Evolutionary conservation across 2,329 filamentous ascomycete species (phyloP), one percentile per base, ranked within the genome.

Genomic region (Furcasterigmium furcatum): DNA sequence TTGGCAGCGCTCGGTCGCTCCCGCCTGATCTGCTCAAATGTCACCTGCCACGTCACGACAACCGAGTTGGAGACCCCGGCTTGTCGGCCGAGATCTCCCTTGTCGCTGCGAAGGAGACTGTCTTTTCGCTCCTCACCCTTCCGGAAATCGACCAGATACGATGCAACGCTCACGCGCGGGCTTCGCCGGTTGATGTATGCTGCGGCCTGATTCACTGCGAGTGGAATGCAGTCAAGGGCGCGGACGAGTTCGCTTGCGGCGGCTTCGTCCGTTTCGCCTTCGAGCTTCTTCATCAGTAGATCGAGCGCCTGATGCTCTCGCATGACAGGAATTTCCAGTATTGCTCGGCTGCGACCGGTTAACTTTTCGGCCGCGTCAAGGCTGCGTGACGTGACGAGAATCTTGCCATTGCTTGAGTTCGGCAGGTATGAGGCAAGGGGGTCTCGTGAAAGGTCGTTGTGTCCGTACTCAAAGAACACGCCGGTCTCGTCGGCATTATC

Each of bases 1-100:
- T 70, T 53, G 3, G 71, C 60, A 9, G 72, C 73, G 4, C 59
- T 59, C 5, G 48, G 56, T 29, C 57, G 47, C 24, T 52, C 46
- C 2, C 51, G 46, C 9, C 56, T 62, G 32, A 75, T 67, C n/a
- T 67, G 47, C 9, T 58, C 52, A 41, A 63, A 58, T 4, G 54
- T 43, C 46, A 63, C 47, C 41, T 58, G 52, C 59, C 55, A 63
- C 19, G 58, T 63, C 39, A 45, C 47, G 3, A 57, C 42, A 27
- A 61, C 42, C n/a, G 58, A 54, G 38, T 60, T 61, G 0, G 59
- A 59, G 3, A 47, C 38, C 0, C 25, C 38, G 2, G 41, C 25
- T 12, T 47, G 36, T 20, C 38, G 45, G 2, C 42, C 12, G 8
- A 38, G 13, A 38, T 50, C 45, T 22, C 48, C 48, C 34, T 16